Percentiles rank a stretch among this genome's conserved stretches.
These are phyloP conservation scores for Barnettozyma vustinii DNA, from an alignment of 805 yeast species.

Conservation along the genomic window DNA sequence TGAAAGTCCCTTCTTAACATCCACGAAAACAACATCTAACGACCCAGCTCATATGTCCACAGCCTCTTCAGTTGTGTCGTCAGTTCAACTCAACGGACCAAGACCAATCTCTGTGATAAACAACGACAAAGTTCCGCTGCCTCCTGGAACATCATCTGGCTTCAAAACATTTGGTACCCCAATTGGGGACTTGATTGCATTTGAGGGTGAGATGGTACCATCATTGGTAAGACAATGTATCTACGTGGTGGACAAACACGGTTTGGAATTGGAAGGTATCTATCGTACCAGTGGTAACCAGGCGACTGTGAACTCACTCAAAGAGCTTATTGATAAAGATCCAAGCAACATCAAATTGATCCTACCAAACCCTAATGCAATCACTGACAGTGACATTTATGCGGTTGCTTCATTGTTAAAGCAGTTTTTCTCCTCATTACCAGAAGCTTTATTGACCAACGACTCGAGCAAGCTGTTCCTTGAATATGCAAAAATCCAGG, in stretches of 20 bases:
- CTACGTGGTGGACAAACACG: constrained; percentile 77
- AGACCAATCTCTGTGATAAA: constrained; percentile 27
- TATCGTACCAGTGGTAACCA: constrained; percentile 82
- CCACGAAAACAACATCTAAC: constrained; percentile 11
- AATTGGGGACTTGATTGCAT: constrained; percentile 67
- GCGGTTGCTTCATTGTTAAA: constrained; percentile 85
- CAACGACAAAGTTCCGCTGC: constrained; percentile 24
- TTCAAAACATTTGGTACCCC: constrained; percentile 75
- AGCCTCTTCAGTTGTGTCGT: constrained; percentile 4
- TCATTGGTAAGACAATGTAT: constrained; percentile 84
- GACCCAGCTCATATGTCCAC: constrained; percentile 9
- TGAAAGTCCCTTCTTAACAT: constrained; percentile 29
- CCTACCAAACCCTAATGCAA: constrained; percentile 47
- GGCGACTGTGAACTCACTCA: constrained; percentile 65
- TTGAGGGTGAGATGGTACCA: constrained; percentile 91
- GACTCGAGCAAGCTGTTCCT: constrained; percentile 59
- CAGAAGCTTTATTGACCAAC: constrained; percentile 76
- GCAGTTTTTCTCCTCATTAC: constrained; percentile 75
- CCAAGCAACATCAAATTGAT: constrained; percentile 59
- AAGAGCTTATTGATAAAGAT: constrained; percentile 66
- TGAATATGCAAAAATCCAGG: constrained; percentile 64
- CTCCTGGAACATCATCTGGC: constrained; percentile 24
- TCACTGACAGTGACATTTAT: constrained; percentile 77
- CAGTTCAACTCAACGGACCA: constrained; percentile 18
- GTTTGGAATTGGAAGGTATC: constrained; percentile 82